These are phyloP conservation scores for Dictyostelium citrinum DNA, from an alignment of 78 protist species.

Conservation along the genomic window DNA sequence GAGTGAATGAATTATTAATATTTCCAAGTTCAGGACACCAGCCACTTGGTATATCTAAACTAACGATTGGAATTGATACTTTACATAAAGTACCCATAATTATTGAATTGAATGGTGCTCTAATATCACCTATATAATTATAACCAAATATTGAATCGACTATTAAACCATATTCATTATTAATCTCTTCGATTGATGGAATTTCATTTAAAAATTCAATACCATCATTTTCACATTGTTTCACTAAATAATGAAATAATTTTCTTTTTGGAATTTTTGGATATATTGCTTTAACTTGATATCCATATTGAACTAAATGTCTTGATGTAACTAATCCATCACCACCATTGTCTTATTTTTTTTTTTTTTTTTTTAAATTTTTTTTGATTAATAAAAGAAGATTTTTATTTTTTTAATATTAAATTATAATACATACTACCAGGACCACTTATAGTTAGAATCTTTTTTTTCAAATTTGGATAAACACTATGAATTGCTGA, in stretches of 20 bases:
- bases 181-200: neutral
- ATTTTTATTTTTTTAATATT: neutral
- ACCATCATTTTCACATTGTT: constrained; percentile 21
- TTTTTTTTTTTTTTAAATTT: neutral
- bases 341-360: constrained; percentile 90
- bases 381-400: no score
- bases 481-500: constrained; percentile 3
- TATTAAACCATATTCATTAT: constrained; percentile 45
- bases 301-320: constrained; percentile 85
- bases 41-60: constrained; percentile 92
- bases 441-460: constrained; percentile 74
- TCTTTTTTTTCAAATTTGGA: neutral
- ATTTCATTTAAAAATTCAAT: neutral
- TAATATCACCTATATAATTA: constrained; percentile 81
- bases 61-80: constrained; percentile 45
- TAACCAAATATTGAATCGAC: constrained; percentile 93
- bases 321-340: constrained; percentile 94
- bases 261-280: constrained; percentile 78
- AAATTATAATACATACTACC: constrained; percentile 37
- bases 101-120: constrained; percentile 85
- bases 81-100: neutral
- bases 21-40: constrained; percentile 89
- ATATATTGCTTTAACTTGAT: constrained; percentile 53
- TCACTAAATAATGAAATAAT: constrained; percentile 11
- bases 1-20: constrained; percentile 16